Base-by-base conservation (phyloP, 805 yeast species). In the Metschnikowia reukaufii region DNA sequence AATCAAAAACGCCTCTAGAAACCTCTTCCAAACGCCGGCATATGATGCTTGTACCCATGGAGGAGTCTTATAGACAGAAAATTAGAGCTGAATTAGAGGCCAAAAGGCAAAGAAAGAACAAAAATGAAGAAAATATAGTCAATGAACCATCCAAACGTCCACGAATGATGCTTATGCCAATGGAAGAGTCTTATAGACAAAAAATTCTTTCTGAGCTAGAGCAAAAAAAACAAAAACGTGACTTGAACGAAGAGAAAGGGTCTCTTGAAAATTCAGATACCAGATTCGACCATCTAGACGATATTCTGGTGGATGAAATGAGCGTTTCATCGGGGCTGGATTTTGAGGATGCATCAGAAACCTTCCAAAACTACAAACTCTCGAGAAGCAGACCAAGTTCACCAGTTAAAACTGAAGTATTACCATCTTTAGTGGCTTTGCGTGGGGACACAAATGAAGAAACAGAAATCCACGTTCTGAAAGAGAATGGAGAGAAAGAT, bases 31-130 rank as follows among this genome's bases (percentile, higher is more conserved):
- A 29, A 40, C 34, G 29, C 19, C 47, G 42, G 7, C 18, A 32
- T n/a, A 29, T 49, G 7, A 33, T 31, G 21, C 44, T 52, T 16
- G 40, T 47, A 19, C 56, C 56, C 4, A 36, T 50, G 44, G 51
- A 47, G 15, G 51, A 47, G n/a, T 39, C 39, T 2, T 30, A 49
- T 34, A 19, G 41, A 10, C 34, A 44, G 32, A 37, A 41, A 19
- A 34, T 44, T 9, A 37, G 37, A 15, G 39, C 42, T 15, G 36
- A 37, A 4, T 19, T 37, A 6, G 15, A 17, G 33, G 23, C 27
- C 18, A 32, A 32, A 36, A 29, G n/a, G 25, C 30, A 45, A 25
- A 25, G 5, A 25, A 25, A 25, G 29, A 25, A 25, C 5, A 13
- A 9, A 9, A 3, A 9, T 25, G 12, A 25, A 25, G 29, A 25